A percentile compares a stretch with the other conserved stretches of the same genome.
Evolutionary conservation across 306 rosid species (phyloP).

Genomic region (Trifolium fragiferum): DNA sequence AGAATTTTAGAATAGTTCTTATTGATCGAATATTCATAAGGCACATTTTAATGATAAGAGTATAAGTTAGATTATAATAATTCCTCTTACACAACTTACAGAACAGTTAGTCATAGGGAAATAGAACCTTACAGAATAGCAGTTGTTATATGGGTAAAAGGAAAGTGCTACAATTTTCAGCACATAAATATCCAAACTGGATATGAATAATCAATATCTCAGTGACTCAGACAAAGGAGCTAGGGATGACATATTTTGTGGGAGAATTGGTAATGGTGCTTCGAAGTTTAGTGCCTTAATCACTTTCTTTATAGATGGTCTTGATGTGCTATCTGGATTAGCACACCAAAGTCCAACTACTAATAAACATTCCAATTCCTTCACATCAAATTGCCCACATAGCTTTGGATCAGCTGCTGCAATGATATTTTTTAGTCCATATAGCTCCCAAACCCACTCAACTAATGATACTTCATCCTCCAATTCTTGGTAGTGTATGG

Average conservation of each 20-base stretch:
- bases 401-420: slow-evolving; percentile 41
- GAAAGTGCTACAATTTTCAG: background rate
- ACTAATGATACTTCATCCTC: slow-evolving; percentile 29
- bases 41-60: background rate
- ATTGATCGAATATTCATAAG: background rate
- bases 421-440: slow-evolving; percentile 31
- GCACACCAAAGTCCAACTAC: slow-evolving; percentile 44
- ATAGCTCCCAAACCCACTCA: slow-evolving; percentile 50
- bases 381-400: slow-evolving; percentile 29
- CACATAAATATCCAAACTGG: background rate
- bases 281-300: slow-evolving; percentile 38
- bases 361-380: slow-evolving; percentile 36
- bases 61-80: too few relatives aligned
- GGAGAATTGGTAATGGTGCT: slow-evolving; percentile 39
- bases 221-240: background rate
- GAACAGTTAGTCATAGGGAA: too few relatives aligned
- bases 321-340: slow-evolving; percentile 24
- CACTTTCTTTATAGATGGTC: slow-evolving; percentile 36
- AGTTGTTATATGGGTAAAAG: background rate
- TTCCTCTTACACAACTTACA: too few relatives aligned
- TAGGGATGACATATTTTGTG: slow-evolving; percentile 30
- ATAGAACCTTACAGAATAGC: too few relatives aligned
- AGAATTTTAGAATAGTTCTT: background rate
- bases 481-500: background rate
- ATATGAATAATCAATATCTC: slow-evolving; percentile 2